These are phyloP conservation scores for Mycena galopus DNA, from an alignment of 768 basidiomycete species.

Conservation along the genomic window DNA sequence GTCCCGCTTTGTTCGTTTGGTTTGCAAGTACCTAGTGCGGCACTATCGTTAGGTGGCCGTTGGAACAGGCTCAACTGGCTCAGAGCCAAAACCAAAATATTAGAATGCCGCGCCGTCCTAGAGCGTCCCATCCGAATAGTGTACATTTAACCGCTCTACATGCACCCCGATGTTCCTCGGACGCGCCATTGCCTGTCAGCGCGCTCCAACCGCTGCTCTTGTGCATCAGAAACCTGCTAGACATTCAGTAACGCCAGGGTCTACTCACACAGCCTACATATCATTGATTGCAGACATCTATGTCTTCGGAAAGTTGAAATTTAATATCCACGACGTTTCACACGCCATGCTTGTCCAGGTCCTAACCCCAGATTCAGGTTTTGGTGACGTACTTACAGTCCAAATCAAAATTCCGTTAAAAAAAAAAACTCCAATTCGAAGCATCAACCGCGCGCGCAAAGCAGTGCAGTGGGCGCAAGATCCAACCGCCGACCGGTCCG, in stretches of 20 bases:
- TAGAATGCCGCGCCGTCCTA: slow-evolving; percentile 24
- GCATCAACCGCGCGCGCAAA: too few species aligned
- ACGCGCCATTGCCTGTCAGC: slow-evolving; percentile 18
- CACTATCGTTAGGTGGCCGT: slow-evolving; percentile 13
- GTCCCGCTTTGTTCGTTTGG: not conserved
- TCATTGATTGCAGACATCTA: slow-evolving; percentile 24
- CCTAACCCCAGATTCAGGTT: slow-evolving; percentile 26
- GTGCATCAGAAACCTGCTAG: slow-evolving; percentile 18
- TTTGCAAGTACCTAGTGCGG: slow-evolving; percentile 21
- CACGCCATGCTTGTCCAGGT: not conserved
- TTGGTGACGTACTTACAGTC: not conserved
- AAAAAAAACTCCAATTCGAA: not conserved
- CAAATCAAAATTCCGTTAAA: not conserved
- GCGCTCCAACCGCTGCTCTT: not conserved
- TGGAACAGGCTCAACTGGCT: slow-evolving; percentile 12
- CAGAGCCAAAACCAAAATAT: slow-evolving; percentile 17
- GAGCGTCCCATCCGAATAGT: slow-evolving; percentile 29
- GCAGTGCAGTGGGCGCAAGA: too few species aligned
- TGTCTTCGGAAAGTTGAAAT: too few species aligned
- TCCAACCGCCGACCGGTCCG: slow-evolving; percentile 8
- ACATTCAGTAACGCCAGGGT: not conserved
- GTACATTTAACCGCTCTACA: slow-evolving; percentile 9
- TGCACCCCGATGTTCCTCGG: slow-evolving; percentile 26
- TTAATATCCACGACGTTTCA: not conserved
- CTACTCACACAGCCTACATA: slow-evolving; percentile 11